Evolutionary conservation across 2,329 filamentous ascomycete genomes (phyloP).

Genomic region (Aspergillus texensis): DNA sequence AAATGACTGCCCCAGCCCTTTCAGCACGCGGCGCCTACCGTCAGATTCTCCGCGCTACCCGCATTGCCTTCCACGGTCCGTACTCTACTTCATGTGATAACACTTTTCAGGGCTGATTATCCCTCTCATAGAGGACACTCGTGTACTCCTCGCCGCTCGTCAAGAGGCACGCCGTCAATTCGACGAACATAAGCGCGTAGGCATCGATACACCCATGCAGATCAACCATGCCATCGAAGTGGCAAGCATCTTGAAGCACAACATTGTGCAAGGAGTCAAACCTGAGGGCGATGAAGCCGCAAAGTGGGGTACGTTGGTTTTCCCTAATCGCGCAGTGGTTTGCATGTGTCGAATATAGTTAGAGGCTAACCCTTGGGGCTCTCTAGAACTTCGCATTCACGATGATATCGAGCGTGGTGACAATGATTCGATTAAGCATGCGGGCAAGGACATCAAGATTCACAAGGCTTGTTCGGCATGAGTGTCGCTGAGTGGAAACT

Average conservation of each 20-base stretch:
- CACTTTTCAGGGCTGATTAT: constrained; percentile 12
- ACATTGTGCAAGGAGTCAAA: constrained; percentile 80
- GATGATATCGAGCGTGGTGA: constrained; percentile 88
- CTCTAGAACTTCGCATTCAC: constrained; percentile 80
- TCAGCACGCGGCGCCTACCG: constrained; percentile 78
- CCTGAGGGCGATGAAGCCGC: constrained; percentile 34
- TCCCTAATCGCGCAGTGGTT: background rate
- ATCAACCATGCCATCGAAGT: constrained; percentile 82
- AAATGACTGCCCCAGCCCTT: constrained; percentile 29
- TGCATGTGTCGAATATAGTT: background rate
- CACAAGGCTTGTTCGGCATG: constrained; percentile 46
- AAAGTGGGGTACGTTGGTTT: constrained; percentile 37
- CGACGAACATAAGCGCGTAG: constrained; percentile 64
- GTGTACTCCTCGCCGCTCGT: constrained; percentile 70
- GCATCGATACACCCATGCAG: constrained; percentile 62
- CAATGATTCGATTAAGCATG: constrained; percentile 83
- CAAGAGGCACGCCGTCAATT: constrained; percentile 74
- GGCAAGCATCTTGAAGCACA: constrained; percentile 75
- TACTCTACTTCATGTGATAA: constrained; percentile 6
- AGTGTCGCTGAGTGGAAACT: background rate
- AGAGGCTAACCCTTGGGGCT: constrained; percentile 14
- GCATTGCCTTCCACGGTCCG: constrained; percentile 79
- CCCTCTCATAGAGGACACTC: constrained; percentile 64
- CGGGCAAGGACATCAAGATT: constrained; percentile 42
- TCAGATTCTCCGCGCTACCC: constrained; percentile 75